Conservation (phyloP, 257 asterid genomes). For the Solanum chiquidenum region DNA sequence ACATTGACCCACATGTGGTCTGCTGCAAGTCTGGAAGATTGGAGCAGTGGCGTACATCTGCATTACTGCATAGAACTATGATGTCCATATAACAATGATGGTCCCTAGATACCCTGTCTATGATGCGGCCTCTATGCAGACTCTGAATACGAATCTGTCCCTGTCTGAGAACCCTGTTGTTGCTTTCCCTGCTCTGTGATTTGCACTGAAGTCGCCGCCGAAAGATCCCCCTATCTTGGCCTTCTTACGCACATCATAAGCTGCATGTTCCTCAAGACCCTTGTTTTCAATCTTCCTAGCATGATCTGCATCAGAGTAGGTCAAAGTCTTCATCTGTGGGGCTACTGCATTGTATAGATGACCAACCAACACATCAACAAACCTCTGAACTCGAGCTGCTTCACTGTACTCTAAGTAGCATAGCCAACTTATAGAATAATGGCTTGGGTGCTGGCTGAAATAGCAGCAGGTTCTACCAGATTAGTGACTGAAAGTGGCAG, state of each 20-base stretch:
- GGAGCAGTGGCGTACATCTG: not conserved
- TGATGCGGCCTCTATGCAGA: not conserved
- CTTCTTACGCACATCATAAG: not conserved
- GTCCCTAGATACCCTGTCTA: not conserved
- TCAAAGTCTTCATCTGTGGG: not conserved
- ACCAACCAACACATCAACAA: not conserved
- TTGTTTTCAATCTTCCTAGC: not conserved
- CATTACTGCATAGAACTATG: not conserved
- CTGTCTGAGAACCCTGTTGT: not conserved
- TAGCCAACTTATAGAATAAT: not conserved
- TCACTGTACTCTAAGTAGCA: not conserved
- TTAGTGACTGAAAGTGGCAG: not conserved
- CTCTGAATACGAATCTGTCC: not conserved
- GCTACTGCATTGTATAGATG: not conserved
- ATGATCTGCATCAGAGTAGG: not conserved
- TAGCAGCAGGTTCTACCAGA: not conserved
- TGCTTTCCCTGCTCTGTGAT: not conserved
- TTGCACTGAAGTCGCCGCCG: not conserved
- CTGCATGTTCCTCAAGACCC: not conserved
- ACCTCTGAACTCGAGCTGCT: not conserved
- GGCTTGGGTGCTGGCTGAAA: not conserved
- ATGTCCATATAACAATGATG: not conserved
- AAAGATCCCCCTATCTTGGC: not conserved
- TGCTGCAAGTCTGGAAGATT: not conserved
- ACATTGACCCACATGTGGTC: not conserved